Percentiles rank a stretch among this genome's conserved stretches.
Conservation (phyloP, 768 basidiomycete species). For the Termitomyces bulborhizus region DNA sequence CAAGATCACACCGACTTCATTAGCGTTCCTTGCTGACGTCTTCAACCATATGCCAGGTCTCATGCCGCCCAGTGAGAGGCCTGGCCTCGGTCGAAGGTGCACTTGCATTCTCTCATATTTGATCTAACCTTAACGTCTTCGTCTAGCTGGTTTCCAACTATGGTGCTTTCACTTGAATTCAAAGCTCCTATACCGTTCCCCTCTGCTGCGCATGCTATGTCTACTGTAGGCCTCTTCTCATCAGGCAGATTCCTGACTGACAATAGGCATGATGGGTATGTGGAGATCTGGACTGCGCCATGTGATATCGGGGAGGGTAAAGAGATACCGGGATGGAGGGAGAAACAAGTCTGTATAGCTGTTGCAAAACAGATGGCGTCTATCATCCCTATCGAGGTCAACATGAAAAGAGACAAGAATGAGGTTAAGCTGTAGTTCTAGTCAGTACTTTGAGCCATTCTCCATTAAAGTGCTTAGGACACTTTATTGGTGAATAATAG, state of each 20-base stretch:
- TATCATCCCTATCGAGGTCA: slow-evolving; percentile 36
- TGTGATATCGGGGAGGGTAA: slow-evolving; percentile 42
- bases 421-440: slow-evolving; percentile 16
- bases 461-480: background rate
- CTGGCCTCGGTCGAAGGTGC: slow-evolving; percentile 28
- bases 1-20: slow-evolving; percentile 36
- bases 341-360: slow-evolving; percentile 55
- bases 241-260: slow-evolving; percentile 45
- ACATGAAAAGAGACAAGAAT: slow-evolving; percentile 23
- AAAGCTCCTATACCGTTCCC: slow-evolving; percentile 49
- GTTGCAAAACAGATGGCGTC: slow-evolving; percentile 59
- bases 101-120: background rate
- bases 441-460: background rate
- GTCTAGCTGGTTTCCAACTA: slow-evolving; percentile 44
- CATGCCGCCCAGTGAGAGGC: slow-evolving; percentile 40
- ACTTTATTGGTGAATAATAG: too few species aligned
- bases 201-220: slow-evolving; percentile 31
- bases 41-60: slow-evolving; percentile 39
- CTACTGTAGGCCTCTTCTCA: slow-evolving; percentile 54
- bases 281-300: slow-evolving; percentile 67
- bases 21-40: slow-evolving; percentile 55
- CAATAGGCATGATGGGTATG: slow-evolving; percentile 50
- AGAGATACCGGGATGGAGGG: slow-evolving; percentile 45
- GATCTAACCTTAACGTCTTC: background rate
- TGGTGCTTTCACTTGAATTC: slow-evolving; percentile 57